These are phyloP conservation scores for Eucalyptus cladocalyx DNA, from an alignment of 345 rosid genomes.

Conservation along the genomic window DNA sequence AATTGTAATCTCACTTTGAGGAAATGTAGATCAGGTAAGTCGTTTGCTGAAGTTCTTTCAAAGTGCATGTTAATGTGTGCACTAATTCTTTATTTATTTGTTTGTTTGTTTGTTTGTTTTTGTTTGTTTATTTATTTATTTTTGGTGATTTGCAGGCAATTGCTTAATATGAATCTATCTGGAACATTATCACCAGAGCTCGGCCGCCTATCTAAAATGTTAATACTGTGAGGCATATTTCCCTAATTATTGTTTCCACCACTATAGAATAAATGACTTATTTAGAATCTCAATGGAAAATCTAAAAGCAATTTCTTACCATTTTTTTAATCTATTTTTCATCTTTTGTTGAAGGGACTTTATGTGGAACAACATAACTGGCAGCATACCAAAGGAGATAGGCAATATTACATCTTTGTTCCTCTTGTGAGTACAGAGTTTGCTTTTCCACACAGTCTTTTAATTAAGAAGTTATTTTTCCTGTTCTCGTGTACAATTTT, in stretches of 20 bases:
- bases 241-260: background rate
- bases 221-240: conserved; percentile 45
- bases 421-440: conserved; percentile 59
- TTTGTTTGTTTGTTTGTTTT: background rate
- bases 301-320: background rate
- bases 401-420: conserved; percentile 60
- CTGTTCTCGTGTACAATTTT: background rate
- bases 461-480: background rate
- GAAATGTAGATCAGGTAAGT: background rate
- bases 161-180: conserved; percentile 58
- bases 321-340: background rate
- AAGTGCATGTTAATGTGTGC: background rate
- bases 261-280: background rate
- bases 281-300: background rate
- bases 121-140: background rate
- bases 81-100: background rate
- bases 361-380: conserved; percentile 87
- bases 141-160: conserved; percentile 42
- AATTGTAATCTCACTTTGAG: background rate
- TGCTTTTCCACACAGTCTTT: background rate
- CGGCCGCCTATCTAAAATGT: conserved; percentile 50
- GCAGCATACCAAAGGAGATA: conserved; percentile 85
- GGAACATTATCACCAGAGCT: conserved; percentile 80
- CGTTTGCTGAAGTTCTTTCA: background rate
- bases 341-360: conserved; percentile 51